Evolutionary conservation across 352 stramenopile species (phyloP).

Genomic region (Pythium apleroticum): DNA sequence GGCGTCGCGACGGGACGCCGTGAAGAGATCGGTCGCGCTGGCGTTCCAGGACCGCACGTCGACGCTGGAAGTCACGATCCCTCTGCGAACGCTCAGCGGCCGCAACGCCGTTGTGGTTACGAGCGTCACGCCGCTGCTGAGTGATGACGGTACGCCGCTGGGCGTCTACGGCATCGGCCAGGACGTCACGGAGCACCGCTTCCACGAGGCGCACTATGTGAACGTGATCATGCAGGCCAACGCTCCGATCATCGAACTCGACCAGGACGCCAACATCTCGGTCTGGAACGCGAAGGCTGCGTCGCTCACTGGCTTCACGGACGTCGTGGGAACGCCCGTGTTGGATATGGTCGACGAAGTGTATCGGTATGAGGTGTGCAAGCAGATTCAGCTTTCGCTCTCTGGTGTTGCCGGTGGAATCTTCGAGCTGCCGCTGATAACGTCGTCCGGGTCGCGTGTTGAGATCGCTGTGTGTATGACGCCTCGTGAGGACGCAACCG

Average conservation of each 20-base stretch:
- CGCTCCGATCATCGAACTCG: constrained; percentile 75
- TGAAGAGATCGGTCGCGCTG: constrained; percentile 30
- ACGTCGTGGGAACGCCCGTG: constrained; percentile 55
- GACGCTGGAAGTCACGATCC: constrained; percentile 33
- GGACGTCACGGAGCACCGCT: constrained; percentile 53
- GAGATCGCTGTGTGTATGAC: constrained; percentile 62
- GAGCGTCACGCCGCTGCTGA: constrained; percentile 52
- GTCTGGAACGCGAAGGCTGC: constrained; percentile 68
- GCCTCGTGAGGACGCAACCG: constrained; percentile 44
- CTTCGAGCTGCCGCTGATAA: constrained; percentile 56
- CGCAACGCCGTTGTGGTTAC: constrained; percentile 49
- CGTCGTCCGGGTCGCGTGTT: constrained; percentile 42
- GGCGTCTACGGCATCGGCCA: constrained; percentile 63
- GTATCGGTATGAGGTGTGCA: constrained; percentile 44
- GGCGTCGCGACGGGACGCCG: constrained; percentile 32
- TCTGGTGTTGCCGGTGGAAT: constrained; percentile 47
- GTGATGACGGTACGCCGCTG: constrained; percentile 37
- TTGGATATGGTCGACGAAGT: constrained; percentile 49
- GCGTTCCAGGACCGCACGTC: constrained; percentile 37
- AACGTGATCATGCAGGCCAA: constrained; percentile 79
- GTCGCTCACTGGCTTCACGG: constrained; percentile 53
- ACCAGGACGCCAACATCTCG: constrained; percentile 68
- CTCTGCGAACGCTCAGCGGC: constrained; percentile 43
- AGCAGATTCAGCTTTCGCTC: constrained; percentile 53
- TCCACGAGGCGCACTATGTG: constrained; percentile 62